Evolutionary conservation across 2,329 filamentous ascomycete species (phyloP).

Genomic region (Pseudocercospora ulei): DNA sequence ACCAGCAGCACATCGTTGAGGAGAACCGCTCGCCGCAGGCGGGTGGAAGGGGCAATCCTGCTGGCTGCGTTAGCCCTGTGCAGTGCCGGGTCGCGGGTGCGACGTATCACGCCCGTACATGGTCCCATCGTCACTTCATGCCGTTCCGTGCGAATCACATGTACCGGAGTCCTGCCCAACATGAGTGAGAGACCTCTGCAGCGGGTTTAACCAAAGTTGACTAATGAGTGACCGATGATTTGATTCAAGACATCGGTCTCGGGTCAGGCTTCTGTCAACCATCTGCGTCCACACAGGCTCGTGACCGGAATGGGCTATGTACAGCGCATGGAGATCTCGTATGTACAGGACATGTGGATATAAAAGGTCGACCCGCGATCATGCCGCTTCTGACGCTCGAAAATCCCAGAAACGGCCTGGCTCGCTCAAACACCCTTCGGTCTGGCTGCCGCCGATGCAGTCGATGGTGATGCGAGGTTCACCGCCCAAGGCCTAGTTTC

Average conservation of each 20-base stretch:
- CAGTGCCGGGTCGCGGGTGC: not conserved
- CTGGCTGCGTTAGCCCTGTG: constrained; percentile 6
- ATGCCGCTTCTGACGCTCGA: not conserved
- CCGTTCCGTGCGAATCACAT: constrained; percentile 8
- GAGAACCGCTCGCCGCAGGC: constrained; percentile 72
- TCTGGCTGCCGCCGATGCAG: not conserved
- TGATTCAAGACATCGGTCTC: too few relatives aligned
- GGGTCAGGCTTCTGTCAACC: too few relatives aligned
- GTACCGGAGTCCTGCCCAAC: constrained; percentile 23
- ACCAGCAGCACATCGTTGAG: constrained; percentile 64
- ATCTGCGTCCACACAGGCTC: too few relatives aligned
- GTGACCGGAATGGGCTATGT: constrained; percentile 1
- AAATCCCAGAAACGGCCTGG: constrained; percentile 3
- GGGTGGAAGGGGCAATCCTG: constrained; percentile 68
- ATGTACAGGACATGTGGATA: constrained; percentile 6
- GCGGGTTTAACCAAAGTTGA: too few relatives aligned
- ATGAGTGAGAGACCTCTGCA: too few relatives aligned
- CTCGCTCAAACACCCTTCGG: constrained; percentile 1
- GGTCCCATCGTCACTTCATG: constrained; percentile 12
- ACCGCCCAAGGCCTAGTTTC: constrained; percentile 52
- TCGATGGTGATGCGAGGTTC: constrained; percentile 1
- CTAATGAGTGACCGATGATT: too few relatives aligned
- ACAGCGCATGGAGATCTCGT: constrained; percentile 1
- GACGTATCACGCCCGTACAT: constrained; percentile 16
- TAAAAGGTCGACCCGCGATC: constrained; percentile 5